Base-by-base conservation (phyloP, 2,329 filamentous ascomycete species). In the Orbilia quercus region DNA sequence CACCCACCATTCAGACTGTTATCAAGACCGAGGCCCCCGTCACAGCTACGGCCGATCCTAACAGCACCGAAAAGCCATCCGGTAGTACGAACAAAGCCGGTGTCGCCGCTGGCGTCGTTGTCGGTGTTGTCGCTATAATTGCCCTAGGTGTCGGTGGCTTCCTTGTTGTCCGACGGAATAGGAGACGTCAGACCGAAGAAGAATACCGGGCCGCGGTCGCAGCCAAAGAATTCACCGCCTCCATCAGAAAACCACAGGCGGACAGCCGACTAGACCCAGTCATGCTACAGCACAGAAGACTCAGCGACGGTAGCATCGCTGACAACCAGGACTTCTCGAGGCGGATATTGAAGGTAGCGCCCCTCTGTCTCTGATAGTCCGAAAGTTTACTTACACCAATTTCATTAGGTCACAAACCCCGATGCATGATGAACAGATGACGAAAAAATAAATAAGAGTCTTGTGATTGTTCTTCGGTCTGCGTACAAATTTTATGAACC, bases 241-340 rank as follows among this genome's bases (percentile, higher is more conserved):
- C 70, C 4, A 79, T 80, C 51, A 86, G 85, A 76, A 85, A 86
- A 76, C 81, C 82, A 83, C 86, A 79, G 84, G 84, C 65, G 87
- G 94, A 98, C 80, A 89, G 91, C 44, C 88, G 94, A 63, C 87
- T 97, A 66, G 94, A 98, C 76, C 92, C 92, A 6, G 89, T 85
- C 65, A 87, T 92, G 76, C 89, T 96, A 85, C 89, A 90, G 69
- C 87, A 92, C 77, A 86, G 92, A 79, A 88, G 93, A 81, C 86
- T 94, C 83, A 97, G 94, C 82, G 91, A 95, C 79, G 94, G 94
- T 77, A 97, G 93, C 81, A 97, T 98, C 81, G 94, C 93, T 58
- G 94, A 98, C 81, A 96, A 97, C 82, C 89, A 96, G 82, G 94
- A 98, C 81, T 98, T 96, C 83, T 97, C 94, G 75, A 88, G 94